Conservation (phyloP, 1,139 yeast genomes). For the Yamadazyma siamensis region DNA sequence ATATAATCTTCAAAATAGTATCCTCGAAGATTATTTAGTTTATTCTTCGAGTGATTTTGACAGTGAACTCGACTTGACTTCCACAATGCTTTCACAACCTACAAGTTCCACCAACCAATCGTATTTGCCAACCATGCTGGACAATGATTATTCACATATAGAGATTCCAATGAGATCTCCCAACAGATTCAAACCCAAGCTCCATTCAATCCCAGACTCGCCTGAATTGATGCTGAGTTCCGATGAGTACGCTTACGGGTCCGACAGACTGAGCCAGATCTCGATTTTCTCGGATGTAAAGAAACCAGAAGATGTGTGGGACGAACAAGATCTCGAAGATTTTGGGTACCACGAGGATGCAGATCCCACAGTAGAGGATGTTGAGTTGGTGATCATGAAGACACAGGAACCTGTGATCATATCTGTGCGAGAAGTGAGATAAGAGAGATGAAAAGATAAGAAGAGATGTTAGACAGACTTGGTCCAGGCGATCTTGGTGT, state of each 20-base stretch:
- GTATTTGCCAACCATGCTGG: background rate
- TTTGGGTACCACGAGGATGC: too few relatives aligned
- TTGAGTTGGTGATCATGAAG: too few relatives aligned
- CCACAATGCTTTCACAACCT: too few relatives aligned
- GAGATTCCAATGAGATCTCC: slow-evolving; percentile 19
- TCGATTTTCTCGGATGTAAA: slow-evolving; percentile 12
- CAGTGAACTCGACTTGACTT: too few relatives aligned
- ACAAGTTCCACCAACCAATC: too few relatives aligned
- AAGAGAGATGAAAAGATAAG: too few relatives aligned
- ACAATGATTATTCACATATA: slow-evolving; percentile 1
- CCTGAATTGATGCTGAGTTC: slow-evolving; percentile 15
- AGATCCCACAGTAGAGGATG: too few relatives aligned
- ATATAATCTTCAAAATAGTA: slow-evolving; percentile 1
- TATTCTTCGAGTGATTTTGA: background rate
- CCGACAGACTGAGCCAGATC: slow-evolving; percentile 12
- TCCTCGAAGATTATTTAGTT: slow-evolving; percentile 4
- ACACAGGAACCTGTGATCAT: too few relatives aligned
- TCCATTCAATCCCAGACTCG: slow-evolving; percentile 6
- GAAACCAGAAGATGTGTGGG: background rate
- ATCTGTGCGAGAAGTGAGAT: too few relatives aligned
- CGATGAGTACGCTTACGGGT: slow-evolving; percentile 10
- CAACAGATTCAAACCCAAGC: slow-evolving; percentile 10
- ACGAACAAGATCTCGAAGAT: background rate
- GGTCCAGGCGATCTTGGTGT: too few relatives aligned
- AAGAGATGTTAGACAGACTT: too few relatives aligned